Evolutionary conservation across 1,139 yeast species (phyloP).

Genomic region (Geotrichum armillariae): DNA sequence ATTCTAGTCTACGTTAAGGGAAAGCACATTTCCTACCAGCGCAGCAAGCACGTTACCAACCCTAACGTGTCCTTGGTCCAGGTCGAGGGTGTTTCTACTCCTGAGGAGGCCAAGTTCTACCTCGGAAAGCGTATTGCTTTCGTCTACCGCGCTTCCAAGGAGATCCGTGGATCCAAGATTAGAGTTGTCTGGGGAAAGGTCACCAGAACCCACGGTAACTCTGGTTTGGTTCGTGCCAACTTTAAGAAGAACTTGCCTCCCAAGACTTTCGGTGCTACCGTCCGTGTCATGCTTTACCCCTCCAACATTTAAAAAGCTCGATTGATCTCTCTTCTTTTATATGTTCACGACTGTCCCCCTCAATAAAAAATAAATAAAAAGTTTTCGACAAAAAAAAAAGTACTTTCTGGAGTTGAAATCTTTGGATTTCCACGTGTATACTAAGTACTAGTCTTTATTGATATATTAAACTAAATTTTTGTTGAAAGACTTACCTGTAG

Average conservation of each 20-base stretch:
- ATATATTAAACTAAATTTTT: neutral
- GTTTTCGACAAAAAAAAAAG: constrained; percentile 1
- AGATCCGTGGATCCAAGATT: constrained; percentile 97
- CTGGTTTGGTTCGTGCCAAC: constrained; percentile 97
- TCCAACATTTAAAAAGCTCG: constrained; percentile 79
- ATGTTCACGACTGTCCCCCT: constrained; percentile 10
- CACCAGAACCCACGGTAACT: constrained; percentile 98
- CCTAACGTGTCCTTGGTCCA: constrained; percentile 96
- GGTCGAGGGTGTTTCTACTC: constrained; percentile 90
- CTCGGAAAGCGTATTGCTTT: constrained; percentile 99
- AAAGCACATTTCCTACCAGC: constrained; percentile 99
- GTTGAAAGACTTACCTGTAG: neutral
- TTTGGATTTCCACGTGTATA: neutral
- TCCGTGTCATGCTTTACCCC: constrained; percentile 99
- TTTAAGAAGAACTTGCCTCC: constrained; percentile 99
- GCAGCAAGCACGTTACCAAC: constrained; percentile 98
- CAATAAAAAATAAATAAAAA: constrained; percentile 6
- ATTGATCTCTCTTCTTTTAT: constrained; percentile 1
- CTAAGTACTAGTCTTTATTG: neutral
- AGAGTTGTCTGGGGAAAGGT: constrained; percentile 97
- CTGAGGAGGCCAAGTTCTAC: constrained; percentile 98
- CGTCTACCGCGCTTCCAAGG: constrained; percentile 98
- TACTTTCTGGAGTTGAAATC: neutral
- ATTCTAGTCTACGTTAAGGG: constrained; percentile 96
- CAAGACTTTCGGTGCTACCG: constrained; percentile 99